These are phyloP conservation scores for Pilasporangium apinafurcum DNA, from an alignment of 352 stramenopile genomes.

Conservation along the genomic window DNA sequence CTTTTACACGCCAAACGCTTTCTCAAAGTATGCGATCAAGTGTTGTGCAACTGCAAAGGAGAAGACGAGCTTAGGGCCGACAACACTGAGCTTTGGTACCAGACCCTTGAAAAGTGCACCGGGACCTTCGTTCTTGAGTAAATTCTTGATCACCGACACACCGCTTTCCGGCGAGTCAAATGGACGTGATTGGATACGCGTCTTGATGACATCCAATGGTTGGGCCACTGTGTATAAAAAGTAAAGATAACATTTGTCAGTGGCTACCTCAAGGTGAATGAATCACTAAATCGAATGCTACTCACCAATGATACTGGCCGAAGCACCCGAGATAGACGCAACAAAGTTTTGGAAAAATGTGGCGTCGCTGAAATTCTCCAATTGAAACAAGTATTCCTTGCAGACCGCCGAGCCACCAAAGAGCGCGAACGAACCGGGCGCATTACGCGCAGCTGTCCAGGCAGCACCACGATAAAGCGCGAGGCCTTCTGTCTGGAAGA, in stretches of 20 bases:
- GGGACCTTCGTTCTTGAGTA: slow-evolving; percentile 90
- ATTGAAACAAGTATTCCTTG: slow-evolving; percentile 89
- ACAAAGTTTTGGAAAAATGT: slow-evolving; percentile 92
- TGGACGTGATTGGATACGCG: slow-evolving; percentile 89
- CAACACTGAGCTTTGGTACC: slow-evolving; percentile 92
- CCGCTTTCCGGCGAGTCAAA: slow-evolving; percentile 93
- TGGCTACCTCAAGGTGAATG: not conserved
- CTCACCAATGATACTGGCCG: slow-evolving; percentile 76
- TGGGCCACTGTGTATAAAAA: slow-evolving; percentile 63
- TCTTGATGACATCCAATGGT: slow-evolving; percentile 95
- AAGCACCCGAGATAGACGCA: slow-evolving; percentile 75
- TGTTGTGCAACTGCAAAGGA: slow-evolving; percentile 95
- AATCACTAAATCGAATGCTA: slow-evolving; percentile 1
- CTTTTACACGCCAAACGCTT: slow-evolving; percentile 36
- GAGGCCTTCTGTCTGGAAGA: slow-evolving; percentile 90
- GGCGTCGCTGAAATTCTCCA: slow-evolving; percentile 87
- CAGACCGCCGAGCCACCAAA: slow-evolving; percentile 89
- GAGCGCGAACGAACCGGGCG: slow-evolving; percentile 92
- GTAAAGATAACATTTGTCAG: slow-evolving; percentile 1
- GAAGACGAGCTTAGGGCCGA: slow-evolving; percentile 95
- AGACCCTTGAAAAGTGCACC: slow-evolving; percentile 94
- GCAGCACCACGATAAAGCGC: slow-evolving; percentile 87
- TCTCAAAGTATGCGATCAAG: slow-evolving; percentile 93
- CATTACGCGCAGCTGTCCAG: slow-evolving; percentile 92
- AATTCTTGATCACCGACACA: slow-evolving; percentile 86